phyloP scores from a whole-genome alignment of 176 grass and related monocot species.

The Raddia distichophylla region DNA sequence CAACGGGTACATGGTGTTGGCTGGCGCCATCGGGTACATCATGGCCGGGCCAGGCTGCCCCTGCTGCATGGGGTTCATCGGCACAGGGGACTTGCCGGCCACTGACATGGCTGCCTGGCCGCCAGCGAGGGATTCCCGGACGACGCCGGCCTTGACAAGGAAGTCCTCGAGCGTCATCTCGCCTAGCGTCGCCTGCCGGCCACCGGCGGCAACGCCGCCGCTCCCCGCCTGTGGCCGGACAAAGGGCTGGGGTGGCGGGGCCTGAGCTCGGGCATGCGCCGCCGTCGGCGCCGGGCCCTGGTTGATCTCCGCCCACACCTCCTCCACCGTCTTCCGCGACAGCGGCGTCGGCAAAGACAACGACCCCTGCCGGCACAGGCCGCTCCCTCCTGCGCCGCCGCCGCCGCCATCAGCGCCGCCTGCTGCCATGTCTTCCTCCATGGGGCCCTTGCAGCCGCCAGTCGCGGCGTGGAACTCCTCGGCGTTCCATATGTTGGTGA shows the following conservation, averaged over 20 bases:
- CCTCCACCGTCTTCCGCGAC: constrained; percentile 87
- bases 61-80: constrained; percentile 39
- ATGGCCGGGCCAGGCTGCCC: constrained; percentile 17
- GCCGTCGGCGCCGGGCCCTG: background rate
- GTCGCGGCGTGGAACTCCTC: constrained; percentile 69
- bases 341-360: constrained; percentile 61
- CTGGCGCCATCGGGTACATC: constrained; percentile 41
- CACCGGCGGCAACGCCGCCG: background rate
- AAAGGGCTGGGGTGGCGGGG: constrained; percentile 18
- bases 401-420: constrained; percentile 4
- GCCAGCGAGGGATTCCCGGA: constrained; percentile 37
- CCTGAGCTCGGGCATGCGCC: background rate
- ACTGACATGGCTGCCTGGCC: constrained; percentile 28
- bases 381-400: constrained; percentile 22
- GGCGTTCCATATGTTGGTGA: constrained; percentile 92
- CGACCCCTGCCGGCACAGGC: constrained; percentile 65
- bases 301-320: constrained; percentile 87
- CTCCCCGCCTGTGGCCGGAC: constrained; percentile 32
- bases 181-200: constrained; percentile 62
- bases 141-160: constrained; percentile 81
- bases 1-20: constrained; percentile 37
- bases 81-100: constrained; percentile 39
- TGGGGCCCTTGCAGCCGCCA: background rate
- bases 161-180: constrained; percentile 99
- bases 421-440: background rate